phyloP scores from a whole-genome alignment of 148 eudicot species.

The Vaccinium vitisidaea region DNA sequence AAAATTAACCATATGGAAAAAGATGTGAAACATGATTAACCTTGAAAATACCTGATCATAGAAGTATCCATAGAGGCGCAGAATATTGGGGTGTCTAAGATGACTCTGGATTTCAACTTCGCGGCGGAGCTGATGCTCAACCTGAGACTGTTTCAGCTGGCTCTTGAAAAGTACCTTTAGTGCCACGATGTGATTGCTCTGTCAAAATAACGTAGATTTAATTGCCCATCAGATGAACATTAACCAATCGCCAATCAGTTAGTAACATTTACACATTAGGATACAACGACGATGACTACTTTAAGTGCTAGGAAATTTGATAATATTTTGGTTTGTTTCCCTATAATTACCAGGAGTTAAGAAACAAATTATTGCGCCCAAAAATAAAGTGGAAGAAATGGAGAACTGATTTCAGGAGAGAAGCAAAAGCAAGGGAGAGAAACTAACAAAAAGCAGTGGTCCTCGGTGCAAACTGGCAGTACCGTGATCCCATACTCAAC shows the following conservation, averaged over 20 bases:
- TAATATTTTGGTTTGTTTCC: background rate
- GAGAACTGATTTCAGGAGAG: no score
- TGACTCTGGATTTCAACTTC: conserved; percentile 99
- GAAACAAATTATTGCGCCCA: no score
- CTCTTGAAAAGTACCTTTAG: conserved; percentile 86
- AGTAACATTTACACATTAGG: background rate
- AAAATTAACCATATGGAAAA: conserved; percentile 1
- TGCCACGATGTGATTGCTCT: conserved; percentile 95
- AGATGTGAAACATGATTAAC: background rate
- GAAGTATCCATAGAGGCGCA: conserved; percentile 91
- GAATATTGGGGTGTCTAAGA: conserved; percentile 88
- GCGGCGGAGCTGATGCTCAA: conserved; percentile 93
- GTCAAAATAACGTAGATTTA: conserved; percentile 26
- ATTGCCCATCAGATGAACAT: background rate
- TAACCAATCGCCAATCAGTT: background rate
- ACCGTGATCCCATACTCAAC: background rate
- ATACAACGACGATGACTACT: no score
- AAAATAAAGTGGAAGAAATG: no score
- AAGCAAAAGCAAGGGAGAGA: no score
- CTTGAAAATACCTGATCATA: conserved; percentile 78
- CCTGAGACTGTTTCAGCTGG: conserved; percentile 91
- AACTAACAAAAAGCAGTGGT: background rate
- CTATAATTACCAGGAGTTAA: background rate
- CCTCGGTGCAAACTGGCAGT: no score
- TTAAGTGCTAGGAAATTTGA: no score